These are phyloP conservation scores for Cercospora janseana DNA, from an alignment of 2,329 filamentous ascomycete genomes.

Conservation along the genomic window DNA sequence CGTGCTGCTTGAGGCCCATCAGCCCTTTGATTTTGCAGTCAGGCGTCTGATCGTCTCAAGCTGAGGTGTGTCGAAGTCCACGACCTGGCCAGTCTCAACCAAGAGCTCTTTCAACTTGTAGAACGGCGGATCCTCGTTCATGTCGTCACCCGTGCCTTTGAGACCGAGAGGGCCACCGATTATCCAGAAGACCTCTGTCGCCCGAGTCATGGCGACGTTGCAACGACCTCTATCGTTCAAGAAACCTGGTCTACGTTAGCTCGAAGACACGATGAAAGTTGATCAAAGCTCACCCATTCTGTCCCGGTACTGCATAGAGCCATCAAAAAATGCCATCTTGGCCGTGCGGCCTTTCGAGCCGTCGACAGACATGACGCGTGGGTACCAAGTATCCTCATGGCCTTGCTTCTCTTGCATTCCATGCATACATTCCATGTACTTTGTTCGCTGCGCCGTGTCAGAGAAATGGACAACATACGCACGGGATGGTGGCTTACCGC, in stretches of 20 bases:
- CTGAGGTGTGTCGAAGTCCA: not conserved
- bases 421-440: constrained; percentile 4
- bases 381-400: constrained; percentile 8
- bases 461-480: not conserved
- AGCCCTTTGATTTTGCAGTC: not conserved
- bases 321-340: constrained; percentile 25
- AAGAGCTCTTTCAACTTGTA: not conserved
- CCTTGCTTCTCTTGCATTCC: not conserved
- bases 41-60: not conserved
- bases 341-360: constrained; percentile 22
- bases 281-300: not conserved
- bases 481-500: constrained; percentile 12
- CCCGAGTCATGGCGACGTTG: constrained; percentile 29
- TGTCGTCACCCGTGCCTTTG: not conserved
- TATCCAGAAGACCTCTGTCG: constrained; percentile 26
- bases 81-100: not conserved
- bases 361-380: constrained; percentile 22
- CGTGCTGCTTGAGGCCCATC: not conserved
- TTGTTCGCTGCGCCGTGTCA: not conserved
- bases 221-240: constrained; percentile 19
- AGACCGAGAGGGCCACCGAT: constrained; percentile 9
- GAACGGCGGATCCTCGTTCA: not conserved
- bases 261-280: too few species aligned
- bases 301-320: not conserved
- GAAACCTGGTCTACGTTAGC: constrained; percentile 10